Evolutionary conservation across 1,284 basidiomycete species (phyloP), one percentile per base, ranked within the genome.

Genomic region (Ustilago bromivora): DNA sequence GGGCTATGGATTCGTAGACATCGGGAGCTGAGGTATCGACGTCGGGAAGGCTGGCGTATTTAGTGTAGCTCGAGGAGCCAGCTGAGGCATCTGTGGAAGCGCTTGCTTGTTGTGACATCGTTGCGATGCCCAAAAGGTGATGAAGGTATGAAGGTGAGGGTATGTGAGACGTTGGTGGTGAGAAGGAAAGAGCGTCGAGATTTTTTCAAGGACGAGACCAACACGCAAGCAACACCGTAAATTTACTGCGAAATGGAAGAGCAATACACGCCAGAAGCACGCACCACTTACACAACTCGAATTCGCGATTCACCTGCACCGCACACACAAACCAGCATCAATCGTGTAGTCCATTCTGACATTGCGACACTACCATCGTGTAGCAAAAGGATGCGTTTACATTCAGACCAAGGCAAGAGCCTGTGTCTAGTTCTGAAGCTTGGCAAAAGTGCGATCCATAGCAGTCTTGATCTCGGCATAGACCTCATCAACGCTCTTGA

Each of bases 381-480:
- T 13, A 17, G 40, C 15, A 41, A 17, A 41, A 41, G 40, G 15
- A 40, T 40, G 38, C 4, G 38, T 40, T 40, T 11, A 7, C 17
- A 23, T 28, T 28, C 23, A 28, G 23, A 28, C 23, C 23, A 28
- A 28, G 23, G 23, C 23, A 28, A 28, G 23, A 28, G 23, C 23
- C 23, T 28, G 2, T 52, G 31, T 38, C 34, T 35, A 19, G 35
- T 17, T 59, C 63, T 61, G 65, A 41, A 65, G 19, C 47, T 66
- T 55, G 46, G 69, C 68, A 69, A 85, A 80, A 34, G 77, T 80
- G n/a, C 67, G 62, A 52, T 83, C 76, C 72, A 85, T 76, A 11
- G 81, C 81, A 49, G 71, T 43, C 47, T 75, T 74, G 66, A 85
- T 85, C 60, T 84, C 74, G 38, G 74, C 55, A 34, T 84, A 84